These are phyloP conservation scores for Vitis hybrid DNA, from an alignment of 177 flowering plant genomes.

Conservation along the genomic window DNA sequence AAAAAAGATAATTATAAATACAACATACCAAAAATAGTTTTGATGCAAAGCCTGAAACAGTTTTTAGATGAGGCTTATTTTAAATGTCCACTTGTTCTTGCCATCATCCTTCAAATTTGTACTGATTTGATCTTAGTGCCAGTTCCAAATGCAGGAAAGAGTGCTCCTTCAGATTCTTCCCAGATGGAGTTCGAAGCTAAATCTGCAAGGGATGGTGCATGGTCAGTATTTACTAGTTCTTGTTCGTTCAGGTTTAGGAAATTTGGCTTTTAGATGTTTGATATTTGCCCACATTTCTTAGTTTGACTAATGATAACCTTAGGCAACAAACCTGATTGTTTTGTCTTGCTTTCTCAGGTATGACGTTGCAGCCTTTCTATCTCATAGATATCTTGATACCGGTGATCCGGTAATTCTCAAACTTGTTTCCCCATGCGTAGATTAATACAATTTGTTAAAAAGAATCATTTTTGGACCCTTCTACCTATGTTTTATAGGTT, in stretches of 20 bases:
- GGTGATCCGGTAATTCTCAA: slow-evolving; percentile 73
- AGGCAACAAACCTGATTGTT: slow-evolving; percentile 8
- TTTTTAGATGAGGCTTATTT: not conserved
- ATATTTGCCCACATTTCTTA: not conserved
- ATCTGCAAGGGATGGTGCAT: slow-evolving; percentile 99
- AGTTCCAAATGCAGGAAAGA: slow-evolving; percentile 40
- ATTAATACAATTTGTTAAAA: too few relatives aligned
- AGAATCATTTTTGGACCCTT: too few relatives aligned
- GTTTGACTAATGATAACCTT: not conserved
- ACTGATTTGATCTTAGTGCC: slow-evolving; percentile 4
- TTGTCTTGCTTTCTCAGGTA: slow-evolving; percentile 58
- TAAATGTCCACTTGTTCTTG: not conserved
- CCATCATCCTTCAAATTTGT: not conserved
- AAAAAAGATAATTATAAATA: too few relatives aligned
- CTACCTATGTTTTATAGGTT: too few relatives aligned
- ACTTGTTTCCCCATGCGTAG: too few relatives aligned
- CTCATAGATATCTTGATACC: slow-evolving; percentile 68
- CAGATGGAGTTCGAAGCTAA: slow-evolving; percentile 93
- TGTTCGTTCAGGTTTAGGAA: not conserved
- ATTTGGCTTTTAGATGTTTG: not conserved
- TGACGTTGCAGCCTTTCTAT: slow-evolving; percentile 74
- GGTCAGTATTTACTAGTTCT: slow-evolving; percentile 46
- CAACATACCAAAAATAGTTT: too few relatives aligned
- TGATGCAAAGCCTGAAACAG: not conserved
- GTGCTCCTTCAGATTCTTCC: slow-evolving; percentile 36